Percentiles rank a stretch among this genome's conserved stretches.
These are phyloP conservation scores for Delonix regia DNA, from an alignment of 306 rosid species.

Conservation along the genomic window DNA sequence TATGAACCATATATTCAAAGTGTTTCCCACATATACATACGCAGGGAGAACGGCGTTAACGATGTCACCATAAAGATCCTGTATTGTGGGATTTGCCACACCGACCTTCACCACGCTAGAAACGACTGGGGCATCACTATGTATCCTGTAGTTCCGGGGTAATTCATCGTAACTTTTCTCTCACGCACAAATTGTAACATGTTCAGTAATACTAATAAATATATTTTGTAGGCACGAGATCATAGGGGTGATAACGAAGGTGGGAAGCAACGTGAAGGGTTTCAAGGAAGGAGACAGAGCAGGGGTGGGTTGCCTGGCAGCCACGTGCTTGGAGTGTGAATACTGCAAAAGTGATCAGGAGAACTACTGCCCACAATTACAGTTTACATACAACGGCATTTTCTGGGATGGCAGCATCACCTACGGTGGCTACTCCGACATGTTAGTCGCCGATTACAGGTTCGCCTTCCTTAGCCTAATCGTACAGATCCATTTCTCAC, in stretches of 20 bases:
- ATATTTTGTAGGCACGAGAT: slow-evolving; percentile 65
- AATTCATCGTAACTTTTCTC: not conserved
- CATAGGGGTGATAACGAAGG: slow-evolving; percentile 61
- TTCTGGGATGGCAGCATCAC: slow-evolving; percentile 91
- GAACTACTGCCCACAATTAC: slow-evolving; percentile 60
- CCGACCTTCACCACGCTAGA: slow-evolving; percentile 61
- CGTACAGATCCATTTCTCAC: no score
- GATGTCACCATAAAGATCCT: slow-evolving; percentile 64
- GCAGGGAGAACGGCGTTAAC: slow-evolving; percentile 66
- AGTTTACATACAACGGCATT: slow-evolving; percentile 62
- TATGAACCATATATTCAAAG: not conserved
- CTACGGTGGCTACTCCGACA: slow-evolving; percentile 74
- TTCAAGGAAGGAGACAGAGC: slow-evolving; percentile 68
- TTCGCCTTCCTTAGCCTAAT: not conserved
- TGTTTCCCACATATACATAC: not conserved
- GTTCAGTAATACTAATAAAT: not conserved
- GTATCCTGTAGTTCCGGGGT: slow-evolving; percentile 88
- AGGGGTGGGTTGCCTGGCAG: slow-evolving; percentile 78
- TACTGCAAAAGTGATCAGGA: slow-evolving; percentile 54
- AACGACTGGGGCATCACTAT: slow-evolving; percentile 80
- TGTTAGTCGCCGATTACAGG: slow-evolving; percentile 75
- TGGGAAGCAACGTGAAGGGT: slow-evolving; percentile 63
- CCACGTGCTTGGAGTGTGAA: slow-evolving; percentile 69
- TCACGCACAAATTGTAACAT: no score
- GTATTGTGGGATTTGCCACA: slow-evolving; percentile 85